phyloP scores from a whole-genome alignment of 2,329 filamentous ascomycete species.

The Blastomyces gilchristii region DNA sequence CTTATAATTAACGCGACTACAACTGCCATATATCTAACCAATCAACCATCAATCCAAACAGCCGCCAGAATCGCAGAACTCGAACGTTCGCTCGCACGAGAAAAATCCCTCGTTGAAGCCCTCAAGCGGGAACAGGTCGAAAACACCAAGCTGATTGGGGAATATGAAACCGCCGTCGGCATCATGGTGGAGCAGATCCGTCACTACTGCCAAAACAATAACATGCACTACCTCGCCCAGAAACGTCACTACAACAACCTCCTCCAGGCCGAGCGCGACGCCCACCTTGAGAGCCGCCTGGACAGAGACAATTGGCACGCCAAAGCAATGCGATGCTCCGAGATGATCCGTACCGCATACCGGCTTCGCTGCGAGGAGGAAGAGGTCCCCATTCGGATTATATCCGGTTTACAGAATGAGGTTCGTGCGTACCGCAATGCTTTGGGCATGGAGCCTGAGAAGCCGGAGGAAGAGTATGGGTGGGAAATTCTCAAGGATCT shows the following conservation, averaged over 20 bases:
- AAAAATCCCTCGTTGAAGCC: constrained; percentile 34
- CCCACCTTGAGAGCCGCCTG: constrained; percentile 39
- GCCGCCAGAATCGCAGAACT: constrained; percentile 41
- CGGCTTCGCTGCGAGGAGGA: constrained; percentile 41
- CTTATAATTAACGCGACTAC: neutral
- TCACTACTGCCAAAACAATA: constrained; percentile 42
- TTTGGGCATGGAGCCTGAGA: constrained; percentile 40
- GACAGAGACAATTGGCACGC: constrained; percentile 42
- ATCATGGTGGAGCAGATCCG: constrained; percentile 42
- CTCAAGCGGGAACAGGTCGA: constrained; percentile 39
- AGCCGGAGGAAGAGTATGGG: constrained; percentile 40
- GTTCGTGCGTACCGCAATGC: constrained; percentile 40
- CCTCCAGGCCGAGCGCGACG: constrained; percentile 41
- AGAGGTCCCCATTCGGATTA: constrained; percentile 33
- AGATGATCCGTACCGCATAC: constrained; percentile 41
- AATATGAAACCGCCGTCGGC: constrained; percentile 39
- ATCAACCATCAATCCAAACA: constrained; percentile 16
- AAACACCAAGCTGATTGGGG: constrained; percentile 39
- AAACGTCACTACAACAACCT: constrained; percentile 42
- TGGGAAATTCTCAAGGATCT: constrained; percentile 39
- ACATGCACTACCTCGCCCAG: constrained; percentile 38
- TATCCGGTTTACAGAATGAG: constrained; percentile 40
- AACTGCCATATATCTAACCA: neutral
- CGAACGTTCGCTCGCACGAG: constrained; percentile 38
- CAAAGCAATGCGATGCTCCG: constrained; percentile 38